A percentile compares a stretch with the other conserved stretches of the same genome.
These are phyloP conservation scores for Euryodendron excelsum DNA, from an alignment of 148 eudicot genomes.

Conservation along the genomic window DNA sequence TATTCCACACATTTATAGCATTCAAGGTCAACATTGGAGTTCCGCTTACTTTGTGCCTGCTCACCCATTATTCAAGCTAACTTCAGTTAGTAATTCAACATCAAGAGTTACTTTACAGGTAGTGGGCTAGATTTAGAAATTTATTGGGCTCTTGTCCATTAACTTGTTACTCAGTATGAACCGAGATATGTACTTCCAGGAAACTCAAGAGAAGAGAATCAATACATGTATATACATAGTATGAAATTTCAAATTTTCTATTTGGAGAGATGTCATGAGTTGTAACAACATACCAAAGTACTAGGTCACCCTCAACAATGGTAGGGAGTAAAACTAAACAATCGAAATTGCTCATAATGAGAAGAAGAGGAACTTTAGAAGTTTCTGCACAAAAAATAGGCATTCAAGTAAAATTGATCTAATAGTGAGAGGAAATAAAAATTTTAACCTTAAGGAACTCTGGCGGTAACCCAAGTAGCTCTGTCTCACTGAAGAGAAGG, in stretches of 20 bases:
- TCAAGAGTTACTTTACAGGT: neutral
- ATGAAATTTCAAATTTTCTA: slow-evolving; percentile 1
- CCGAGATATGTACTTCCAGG: neutral
- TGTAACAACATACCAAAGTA: neutral
- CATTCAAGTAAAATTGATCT: neutral
- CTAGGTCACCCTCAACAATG: neutral
- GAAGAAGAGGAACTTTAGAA: neutral
- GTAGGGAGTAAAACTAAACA: neutral
- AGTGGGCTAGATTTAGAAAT: neutral
- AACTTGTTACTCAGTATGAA: neutral
- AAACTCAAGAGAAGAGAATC: too few relatives aligned
- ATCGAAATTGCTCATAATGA: too few relatives aligned
- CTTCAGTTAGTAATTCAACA: neutral
- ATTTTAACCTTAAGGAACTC: slow-evolving; percentile 70
- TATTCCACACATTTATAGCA: neutral
- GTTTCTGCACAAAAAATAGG: neutral
- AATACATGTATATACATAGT: too few relatives aligned
- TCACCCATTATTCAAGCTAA: neutral
- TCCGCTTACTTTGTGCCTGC: neutral
- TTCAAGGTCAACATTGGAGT: neutral
- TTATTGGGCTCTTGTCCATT: neutral
- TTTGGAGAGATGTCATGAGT: neutral
- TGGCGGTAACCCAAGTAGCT: slow-evolving; percentile 79
- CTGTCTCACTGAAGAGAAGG: slow-evolving; percentile 61
- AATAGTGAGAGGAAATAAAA: neutral